These are phyloP conservation scores for Candida maesae DNA, from an alignment of 805 yeast genomes.

Conservation along the genomic window DNA sequence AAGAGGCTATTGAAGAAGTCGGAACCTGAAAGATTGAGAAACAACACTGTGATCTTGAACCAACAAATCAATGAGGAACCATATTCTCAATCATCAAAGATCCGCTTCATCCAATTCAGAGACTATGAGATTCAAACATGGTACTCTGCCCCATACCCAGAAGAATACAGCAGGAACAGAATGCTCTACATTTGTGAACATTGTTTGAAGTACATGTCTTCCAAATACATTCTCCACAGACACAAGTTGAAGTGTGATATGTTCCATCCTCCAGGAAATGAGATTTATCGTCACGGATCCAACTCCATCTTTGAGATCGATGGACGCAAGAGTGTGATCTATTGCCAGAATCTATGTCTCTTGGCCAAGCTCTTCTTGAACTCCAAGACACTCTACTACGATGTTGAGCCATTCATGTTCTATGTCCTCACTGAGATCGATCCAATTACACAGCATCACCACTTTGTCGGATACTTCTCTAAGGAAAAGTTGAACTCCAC, in stretches of 20 bases:
- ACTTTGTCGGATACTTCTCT: conserved; percentile 92
- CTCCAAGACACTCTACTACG: conserved; percentile 89
- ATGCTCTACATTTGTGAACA: conserved; percentile 76
- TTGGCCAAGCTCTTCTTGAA: conserved; percentile 85
- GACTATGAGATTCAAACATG: conserved; percentile 79
- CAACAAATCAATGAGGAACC: conserved; percentile 11
- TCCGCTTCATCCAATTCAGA: conserved; percentile 62
- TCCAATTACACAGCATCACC: conserved; percentile 42
- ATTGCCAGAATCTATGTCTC: conserved; percentile 87
- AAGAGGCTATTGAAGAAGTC: conserved; percentile 38
- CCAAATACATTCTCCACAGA: conserved; percentile 61
- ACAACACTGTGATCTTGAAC: conserved; percentile 33
- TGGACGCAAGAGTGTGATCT: conserved; percentile 76
- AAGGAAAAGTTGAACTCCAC: conserved; percentile 75
- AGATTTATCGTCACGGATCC: conserved; percentile 73
- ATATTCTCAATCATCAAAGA: conserved; percentile 18
- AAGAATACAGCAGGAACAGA: conserved; percentile 62
- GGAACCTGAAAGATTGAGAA: conserved; percentile 33
- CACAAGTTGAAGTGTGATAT: conserved; percentile 73
- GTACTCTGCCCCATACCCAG: conserved; percentile 93
- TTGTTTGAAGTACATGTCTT: conserved; percentile 76
- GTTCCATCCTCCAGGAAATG: conserved; percentile 84
- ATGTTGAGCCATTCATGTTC: conserved; percentile 92
- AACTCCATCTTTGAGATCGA: conserved; percentile 86
- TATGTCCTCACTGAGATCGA: conserved; percentile 77